These are phyloP conservation scores for Pythium dissimile DNA, from an alignment of 352 stramenopile genomes.

Conservation along the genomic window DNA sequence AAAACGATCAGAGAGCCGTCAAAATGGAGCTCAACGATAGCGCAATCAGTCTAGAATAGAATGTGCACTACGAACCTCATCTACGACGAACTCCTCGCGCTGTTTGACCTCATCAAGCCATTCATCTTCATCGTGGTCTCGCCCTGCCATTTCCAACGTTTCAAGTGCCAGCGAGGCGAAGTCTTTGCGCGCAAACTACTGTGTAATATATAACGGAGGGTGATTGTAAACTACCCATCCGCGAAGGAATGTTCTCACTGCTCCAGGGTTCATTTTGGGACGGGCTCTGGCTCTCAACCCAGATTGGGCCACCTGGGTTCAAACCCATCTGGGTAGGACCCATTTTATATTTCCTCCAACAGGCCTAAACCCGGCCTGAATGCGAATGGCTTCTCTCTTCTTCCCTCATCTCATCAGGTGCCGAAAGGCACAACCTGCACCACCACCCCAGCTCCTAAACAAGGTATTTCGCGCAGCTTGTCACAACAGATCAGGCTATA, in stretches of 20 bases:
- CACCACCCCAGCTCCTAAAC: not conserved
- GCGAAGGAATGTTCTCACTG: conserved; percentile 2
- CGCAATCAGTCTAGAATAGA: not conserved
- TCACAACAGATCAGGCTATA: conserved; percentile 1
- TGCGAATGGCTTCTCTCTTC: conserved; percentile 24
- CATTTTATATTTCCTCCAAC: too few species aligned
- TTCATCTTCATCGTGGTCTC: conserved; percentile 61
- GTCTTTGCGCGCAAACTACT: conserved; percentile 5
- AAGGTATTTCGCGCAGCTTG: not conserved
- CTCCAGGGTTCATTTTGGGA: conserved; percentile 4
- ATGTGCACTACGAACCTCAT: conserved; percentile 33
- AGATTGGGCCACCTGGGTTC: conserved; percentile 1
- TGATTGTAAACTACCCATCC: conserved; percentile 14
- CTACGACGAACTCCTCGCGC: conserved; percentile 47
- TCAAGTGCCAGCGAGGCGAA: conserved; percentile 17
- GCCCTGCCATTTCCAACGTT: conserved; percentile 45
- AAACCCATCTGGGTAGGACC: not conserved
- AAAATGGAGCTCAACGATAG: conserved; percentile 17
- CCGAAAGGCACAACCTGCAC: not conserved
- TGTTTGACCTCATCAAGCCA: conserved; percentile 57
- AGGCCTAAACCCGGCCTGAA: conserved; percentile 23
- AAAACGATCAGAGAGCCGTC: not conserved
- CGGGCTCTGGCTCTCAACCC: conserved; percentile 14
- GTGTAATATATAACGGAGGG: conserved; percentile 15
- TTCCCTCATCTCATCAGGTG: not conserved